Conservation (phyloP, 352 stramenopile genomes). For the Phytophthora ramorum region DNA sequence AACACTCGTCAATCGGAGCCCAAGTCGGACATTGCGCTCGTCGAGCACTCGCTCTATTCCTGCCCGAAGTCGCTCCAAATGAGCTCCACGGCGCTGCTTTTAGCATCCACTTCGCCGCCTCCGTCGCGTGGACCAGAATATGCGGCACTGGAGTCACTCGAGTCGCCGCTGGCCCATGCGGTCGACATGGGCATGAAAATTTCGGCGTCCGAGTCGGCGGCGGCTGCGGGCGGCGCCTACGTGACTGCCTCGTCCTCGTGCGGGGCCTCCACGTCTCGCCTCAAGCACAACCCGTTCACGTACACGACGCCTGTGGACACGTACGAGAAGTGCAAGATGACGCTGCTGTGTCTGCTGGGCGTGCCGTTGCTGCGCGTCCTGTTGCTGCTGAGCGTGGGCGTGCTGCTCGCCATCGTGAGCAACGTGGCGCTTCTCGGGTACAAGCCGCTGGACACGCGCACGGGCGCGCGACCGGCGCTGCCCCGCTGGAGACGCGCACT, state of each 20-base stretch:
- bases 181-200: slow-evolving; percentile 39
- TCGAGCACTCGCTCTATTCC: slow-evolving; percentile 20
- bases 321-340: slow-evolving; percentile 72
- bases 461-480: slow-evolving; percentile 35
- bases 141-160: slow-evolving; percentile 18
- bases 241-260: slow-evolving; percentile 34
- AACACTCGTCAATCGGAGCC: slow-evolving; percentile 21
- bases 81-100: slow-evolving; percentile 36
- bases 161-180: slow-evolving; percentile 21
- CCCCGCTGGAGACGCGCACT: slow-evolving; percentile 54
- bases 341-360: slow-evolving; percentile 55
- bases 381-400: slow-evolving; percentile 43
- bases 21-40: not conserved
- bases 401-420: slow-evolving; percentile 49
- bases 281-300: slow-evolving; percentile 62
- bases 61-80: slow-evolving; percentile 23
- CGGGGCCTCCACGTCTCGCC: not conserved
- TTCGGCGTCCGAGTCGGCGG: slow-evolving; percentile 19
- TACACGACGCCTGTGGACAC: slow-evolving; percentile 61
- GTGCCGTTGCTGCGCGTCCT: slow-evolving; percentile 64
- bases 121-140: slow-evolving; percentile 24
- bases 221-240: slow-evolving; percentile 24
- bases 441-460: slow-evolving; percentile 45
- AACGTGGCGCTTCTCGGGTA: slow-evolving; percentile 63
- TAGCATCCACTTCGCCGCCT: slow-evolving; percentile 28